Evolutionary conservation across 2,329 filamentous ascomycete genomes (phyloP).

Genomic region (Microascus cirrosus): DNA sequence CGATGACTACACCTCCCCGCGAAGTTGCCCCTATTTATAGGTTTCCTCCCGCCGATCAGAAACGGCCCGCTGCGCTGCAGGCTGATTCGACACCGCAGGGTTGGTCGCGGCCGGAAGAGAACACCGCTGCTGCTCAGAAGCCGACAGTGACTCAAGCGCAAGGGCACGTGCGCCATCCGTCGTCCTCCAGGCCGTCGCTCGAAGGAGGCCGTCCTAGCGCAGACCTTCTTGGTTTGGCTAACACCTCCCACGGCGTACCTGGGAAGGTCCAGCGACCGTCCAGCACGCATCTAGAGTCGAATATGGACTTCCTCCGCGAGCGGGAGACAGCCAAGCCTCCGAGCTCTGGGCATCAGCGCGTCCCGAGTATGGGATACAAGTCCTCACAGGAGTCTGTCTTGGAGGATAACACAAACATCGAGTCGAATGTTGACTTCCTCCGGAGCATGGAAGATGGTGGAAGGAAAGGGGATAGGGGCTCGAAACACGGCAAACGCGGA

Average conservation of each 20-base stretch:
- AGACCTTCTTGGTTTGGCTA: conserved; percentile 49
- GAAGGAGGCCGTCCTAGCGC: conserved; percentile 57
- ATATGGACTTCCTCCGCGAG: conserved; percentile 72
- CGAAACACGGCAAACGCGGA: conserved; percentile 57
- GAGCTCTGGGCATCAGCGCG: neutral
- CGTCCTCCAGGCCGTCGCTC: conserved; percentile 54
- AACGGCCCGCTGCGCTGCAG: conserved; percentile 15
- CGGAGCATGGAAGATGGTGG: conserved; percentile 61
- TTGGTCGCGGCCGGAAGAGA: neutral
- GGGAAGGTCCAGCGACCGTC: conserved; percentile 53
- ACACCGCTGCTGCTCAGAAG: conserved; percentile 1
- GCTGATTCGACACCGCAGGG: neutral
- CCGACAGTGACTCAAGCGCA: neutral
- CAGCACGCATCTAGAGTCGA: conserved; percentile 75
- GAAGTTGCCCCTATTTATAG: conserved; percentile 21
- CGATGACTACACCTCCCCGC: conserved; percentile 52
- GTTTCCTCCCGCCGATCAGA: conserved; percentile 26
- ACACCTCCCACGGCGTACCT: conserved; percentile 32
- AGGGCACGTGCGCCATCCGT: conserved; percentile 23
- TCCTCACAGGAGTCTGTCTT: conserved; percentile 5
- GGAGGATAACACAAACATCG: conserved; percentile 28
- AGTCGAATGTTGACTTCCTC: conserved; percentile 75
- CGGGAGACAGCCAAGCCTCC: conserved; percentile 39
- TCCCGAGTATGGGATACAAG: conserved; percentile 6
- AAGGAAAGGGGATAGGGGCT: conserved; percentile 40